Evolutionary conservation across 805 yeast genomes (phyloP).

Genomic region (Spathaspora boniae): DNA sequence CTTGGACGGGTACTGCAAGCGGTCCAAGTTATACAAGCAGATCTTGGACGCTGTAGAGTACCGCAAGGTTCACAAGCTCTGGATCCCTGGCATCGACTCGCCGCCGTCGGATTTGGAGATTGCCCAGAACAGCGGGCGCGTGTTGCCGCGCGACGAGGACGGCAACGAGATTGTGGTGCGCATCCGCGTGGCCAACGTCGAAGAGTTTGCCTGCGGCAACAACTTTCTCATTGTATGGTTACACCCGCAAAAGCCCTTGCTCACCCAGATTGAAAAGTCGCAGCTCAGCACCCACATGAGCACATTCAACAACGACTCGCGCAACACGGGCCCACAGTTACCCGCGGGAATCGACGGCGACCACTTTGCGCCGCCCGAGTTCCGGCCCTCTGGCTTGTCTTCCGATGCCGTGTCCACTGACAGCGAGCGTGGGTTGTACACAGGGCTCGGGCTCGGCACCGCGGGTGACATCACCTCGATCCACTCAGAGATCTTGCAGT

Average conservation of each 20-base stretch:
- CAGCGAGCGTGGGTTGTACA: conserved; percentile 8
- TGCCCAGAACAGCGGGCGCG: neutral
- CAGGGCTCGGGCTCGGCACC: conserved; percentile 33
- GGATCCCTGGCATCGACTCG: conserved; percentile 25
- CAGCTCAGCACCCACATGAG: conserved; percentile 3
- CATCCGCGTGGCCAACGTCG: conserved; percentile 8
- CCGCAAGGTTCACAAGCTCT: conserved; percentile 22
- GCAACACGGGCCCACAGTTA: conserved; percentile 6
- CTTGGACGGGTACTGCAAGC: conserved; percentile 18
- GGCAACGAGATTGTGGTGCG: neutral
- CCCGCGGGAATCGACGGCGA: conserved; percentile 4
- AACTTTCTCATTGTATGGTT: conserved; percentile 29
- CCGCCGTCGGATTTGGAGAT: conserved; percentile 6
- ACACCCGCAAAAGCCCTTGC: conserved; percentile 24
- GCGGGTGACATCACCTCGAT: conserved; percentile 40
- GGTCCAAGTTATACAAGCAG: conserved; percentile 17
- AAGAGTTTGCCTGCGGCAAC: conserved; percentile 25
- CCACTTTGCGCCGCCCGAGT: conserved; percentile 2
- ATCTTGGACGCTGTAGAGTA: conserved; percentile 22
- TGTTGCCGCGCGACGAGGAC: neutral
- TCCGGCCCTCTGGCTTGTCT: conserved; percentile 5
- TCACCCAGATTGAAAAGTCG: conserved; percentile 5
- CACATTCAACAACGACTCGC: conserved; percentile 7
- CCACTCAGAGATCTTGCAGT: conserved; percentile 29
- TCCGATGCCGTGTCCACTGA: conserved; percentile 5